A percentile compares a stretch with the other conserved stretches of the same genome.
Evolutionary conservation across 805 yeast genomes (phyloP).

Genomic region (Starmerella cellae): DNA sequence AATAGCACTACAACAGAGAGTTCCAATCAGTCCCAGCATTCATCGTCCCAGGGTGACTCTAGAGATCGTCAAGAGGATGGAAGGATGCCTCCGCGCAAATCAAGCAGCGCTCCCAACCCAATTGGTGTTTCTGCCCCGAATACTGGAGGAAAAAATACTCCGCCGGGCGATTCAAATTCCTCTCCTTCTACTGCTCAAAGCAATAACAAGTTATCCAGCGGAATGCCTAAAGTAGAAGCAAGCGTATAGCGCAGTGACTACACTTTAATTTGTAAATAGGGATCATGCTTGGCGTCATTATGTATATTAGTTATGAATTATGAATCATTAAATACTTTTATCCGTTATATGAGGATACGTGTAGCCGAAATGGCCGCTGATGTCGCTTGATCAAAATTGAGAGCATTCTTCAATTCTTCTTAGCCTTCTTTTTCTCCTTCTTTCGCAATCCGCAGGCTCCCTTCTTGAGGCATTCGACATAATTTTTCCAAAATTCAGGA

Average conservation of each 20-base stretch:
- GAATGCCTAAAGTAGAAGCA: conserved; percentile 18
- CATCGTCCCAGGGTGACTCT: no score
- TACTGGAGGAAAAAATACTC: neutral
- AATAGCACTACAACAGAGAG: no score
- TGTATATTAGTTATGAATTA: conserved; percentile 1
- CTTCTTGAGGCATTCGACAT: conserved; percentile 51
- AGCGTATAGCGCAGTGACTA: no score
- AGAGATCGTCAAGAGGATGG: no score
- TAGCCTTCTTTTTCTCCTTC: conserved; percentile 65
- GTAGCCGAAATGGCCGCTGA: no score
- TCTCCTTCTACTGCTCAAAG: neutral
- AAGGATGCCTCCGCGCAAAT: neutral
- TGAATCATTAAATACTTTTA: neutral
- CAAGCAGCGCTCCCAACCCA: neutral
- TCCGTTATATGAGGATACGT: neutral
- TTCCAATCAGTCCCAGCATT: no score
- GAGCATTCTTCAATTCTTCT: conserved; percentile 6
- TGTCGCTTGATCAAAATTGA: no score
- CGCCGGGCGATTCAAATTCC: neutral
- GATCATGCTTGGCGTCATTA: no score
- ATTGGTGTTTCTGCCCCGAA: neutral
- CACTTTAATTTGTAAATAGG: no score
- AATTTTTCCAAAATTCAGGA: conserved; percentile 65
- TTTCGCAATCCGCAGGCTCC: conserved; percentile 67
- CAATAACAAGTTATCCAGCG: conserved; percentile 6